phyloP scores from a whole-genome alignment of 345 rosid genomes.

The Toxicodendron radicans region DNA sequence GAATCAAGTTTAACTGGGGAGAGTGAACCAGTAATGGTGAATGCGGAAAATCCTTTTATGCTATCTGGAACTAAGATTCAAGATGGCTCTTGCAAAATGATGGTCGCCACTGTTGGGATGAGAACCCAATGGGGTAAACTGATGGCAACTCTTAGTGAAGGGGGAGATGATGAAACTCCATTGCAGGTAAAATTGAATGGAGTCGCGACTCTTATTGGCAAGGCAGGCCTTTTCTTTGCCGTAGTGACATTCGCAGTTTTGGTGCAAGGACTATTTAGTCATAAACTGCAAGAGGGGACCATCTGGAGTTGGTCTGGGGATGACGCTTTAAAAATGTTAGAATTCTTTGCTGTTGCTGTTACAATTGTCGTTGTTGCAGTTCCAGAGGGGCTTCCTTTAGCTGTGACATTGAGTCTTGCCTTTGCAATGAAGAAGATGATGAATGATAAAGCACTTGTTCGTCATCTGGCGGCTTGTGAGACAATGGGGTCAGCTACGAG shows the following conservation, averaged over 20 bases:
- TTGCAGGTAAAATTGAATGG: conserved; percentile 92
- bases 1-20: conserved; percentile 94
- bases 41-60: conserved; percentile 66
- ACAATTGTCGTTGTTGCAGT: conserved; percentile 97
- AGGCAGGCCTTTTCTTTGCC: conserved; percentile 81
- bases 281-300: conserved; percentile 50
- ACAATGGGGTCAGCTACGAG: conserved; percentile 98
- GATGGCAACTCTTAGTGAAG: conserved; percentile 93
- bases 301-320: conserved; percentile 75
- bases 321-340: conserved; percentile 70
- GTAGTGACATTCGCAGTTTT: conserved; percentile 79
- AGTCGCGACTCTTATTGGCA: conserved; percentile 89
- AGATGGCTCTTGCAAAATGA: conserved; percentile 93
- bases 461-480: conserved; percentile 94
- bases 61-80: conserved; percentile 91
- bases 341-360: conserved; percentile 86
- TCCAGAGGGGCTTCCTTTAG: conserved; percentile 94
- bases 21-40: conserved; percentile 79
- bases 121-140: conserved; percentile 97
- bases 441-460: conserved; percentile 92
- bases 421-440: conserved; percentile 99
- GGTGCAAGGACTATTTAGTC: conserved; percentile 66
- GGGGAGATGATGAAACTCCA: conserved; percentile 96
- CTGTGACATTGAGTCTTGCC: conserved; percentile 94
- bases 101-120: conserved; percentile 91